Conservation (phyloP, 208 protist species). For the Acanthamoeba sp. region DNA sequence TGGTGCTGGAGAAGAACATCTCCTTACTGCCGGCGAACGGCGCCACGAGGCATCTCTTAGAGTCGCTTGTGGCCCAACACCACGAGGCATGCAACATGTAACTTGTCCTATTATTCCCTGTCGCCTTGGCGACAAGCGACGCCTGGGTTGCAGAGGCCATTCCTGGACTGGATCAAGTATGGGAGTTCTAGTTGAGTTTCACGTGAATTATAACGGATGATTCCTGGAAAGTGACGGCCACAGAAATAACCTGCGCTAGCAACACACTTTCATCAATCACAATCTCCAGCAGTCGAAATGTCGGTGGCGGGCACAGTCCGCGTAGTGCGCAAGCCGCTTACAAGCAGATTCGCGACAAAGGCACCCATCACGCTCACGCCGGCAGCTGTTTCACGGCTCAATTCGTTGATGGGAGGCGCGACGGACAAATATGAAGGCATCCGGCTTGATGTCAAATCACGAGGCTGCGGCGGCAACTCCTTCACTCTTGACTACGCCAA, state of each 20-base stretch:
- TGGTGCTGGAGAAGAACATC: neutral
- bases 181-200: no score
- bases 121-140: no score
- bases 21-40: no score
- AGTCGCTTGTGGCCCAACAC: no score
- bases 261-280: neutral
- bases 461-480: conserved; percentile 97
- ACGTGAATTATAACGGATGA: no score
- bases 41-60: no score
- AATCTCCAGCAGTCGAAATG: neutral
- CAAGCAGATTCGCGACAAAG: conserved; percentile 10
- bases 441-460: conserved; percentile 94
- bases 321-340: conserved; percentile 38
- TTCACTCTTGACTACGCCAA: conserved; percentile 96
- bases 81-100: no score
- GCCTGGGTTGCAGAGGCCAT: no score
- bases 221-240: conserved; percentile 88
- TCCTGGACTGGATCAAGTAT: no score
- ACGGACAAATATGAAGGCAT: conserved; percentile 87
- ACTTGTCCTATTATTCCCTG: no score
- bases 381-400: conserved; percentile 49
- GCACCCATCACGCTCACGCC: conserved; percentile 57
- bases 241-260: no score
- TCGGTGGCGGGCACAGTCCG: conserved; percentile 46
- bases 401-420: neutral